Evolutionary conservation across 2,329 filamentous ascomycete species (phyloP), one percentile per base, ranked within the genome.

Genomic region (Aureobasidium sp.): DNA sequence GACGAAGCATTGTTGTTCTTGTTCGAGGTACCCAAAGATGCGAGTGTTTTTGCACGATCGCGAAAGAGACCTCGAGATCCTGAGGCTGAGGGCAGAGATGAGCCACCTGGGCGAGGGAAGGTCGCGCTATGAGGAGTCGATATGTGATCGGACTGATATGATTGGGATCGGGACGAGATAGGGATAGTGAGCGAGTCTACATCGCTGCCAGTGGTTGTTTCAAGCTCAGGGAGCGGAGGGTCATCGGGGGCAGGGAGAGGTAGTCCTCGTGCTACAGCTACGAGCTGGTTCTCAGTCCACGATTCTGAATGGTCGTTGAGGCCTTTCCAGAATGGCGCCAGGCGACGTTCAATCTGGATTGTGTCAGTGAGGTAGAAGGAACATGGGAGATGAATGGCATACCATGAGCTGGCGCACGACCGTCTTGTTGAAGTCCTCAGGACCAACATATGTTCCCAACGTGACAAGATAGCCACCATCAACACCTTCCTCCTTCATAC

Each of bases 391-490:
- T 8, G 29, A 5, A 47, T 12, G 10, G 13, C 77, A 70, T 82
- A 96, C 91, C 87, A 94, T 93, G 61, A 99, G 78, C 73, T 96
- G 92, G 67, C 94, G 85, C 62, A 97, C 93, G 52, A 90, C 80
- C 20, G 84, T 78, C 75, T 97, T 97, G 79, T 85, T 96, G 73
- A 93, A 99, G 75, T 99, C 94, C 75, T 99, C 94, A 0, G 86
- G 79, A 0, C 93, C 92, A 26, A 90, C 93, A 72, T 99, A 99
- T 55, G 92, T 90, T 39, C 94, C 94, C 71, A 96, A 84, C 0
- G 94, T 99, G 36, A 99, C 94, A 52, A 99, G 78, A 76, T 87
- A 99, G 26, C 94, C 94, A 23, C 94, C 94, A 74, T 99, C 94
- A 3, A 97, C 89, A 73, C 92, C 86, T 72, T 99, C 94, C 69